Evolutionary conservation across 768 basidiomycete genomes (phyloP), one percentile per base, ranked within the genome.

Genomic region (Lyophyllum semitale): DNA sequence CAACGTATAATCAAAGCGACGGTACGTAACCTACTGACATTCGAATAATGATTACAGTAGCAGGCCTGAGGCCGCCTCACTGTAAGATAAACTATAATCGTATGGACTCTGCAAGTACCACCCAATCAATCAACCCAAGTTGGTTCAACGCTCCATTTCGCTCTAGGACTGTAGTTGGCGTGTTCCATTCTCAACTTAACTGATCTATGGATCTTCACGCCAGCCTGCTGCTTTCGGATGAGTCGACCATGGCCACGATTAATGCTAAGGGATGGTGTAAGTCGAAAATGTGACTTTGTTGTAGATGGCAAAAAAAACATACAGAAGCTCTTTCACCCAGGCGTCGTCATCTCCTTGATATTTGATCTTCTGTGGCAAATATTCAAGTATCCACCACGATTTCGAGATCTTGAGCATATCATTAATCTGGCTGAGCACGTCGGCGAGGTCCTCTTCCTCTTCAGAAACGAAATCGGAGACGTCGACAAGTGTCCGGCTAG

Each of bases 351-450:
- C 70, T 23, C 68, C 69, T 57, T 79, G 77, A 59, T 65, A 76
- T 17, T 71, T 64, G n/a, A 74, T 66, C 52, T 70, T 70, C 56
- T 74, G 70, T 0, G 79, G 79, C 2, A 79, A 46, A 33, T 75
- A 50, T 66, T 91, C 89, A 27, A 91, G 69, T 20, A 84, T 59
- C 89, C 89, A 91, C 89, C 89, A 91, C 0, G 45, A 48, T 44
- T 60, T 72, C 22, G 69, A 55, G 4, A 74, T 60, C n/a, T 66
- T 59, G 27, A 91, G 76, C 71, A 87, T 79, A 67, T 91, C 88
- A 53, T 83, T 82, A 4, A 76, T 65, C 0, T 71, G 73, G 48
- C 72, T 74, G 18, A 80, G 58, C 17, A 83, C 82, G 54, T 90
- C 88, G 1, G 66, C 71, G 17, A 84, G 63, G 35, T 89, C 87